Conservation (phyloP, 768 basidiomycete genomes). For the Termitomyces sp. region DNA sequence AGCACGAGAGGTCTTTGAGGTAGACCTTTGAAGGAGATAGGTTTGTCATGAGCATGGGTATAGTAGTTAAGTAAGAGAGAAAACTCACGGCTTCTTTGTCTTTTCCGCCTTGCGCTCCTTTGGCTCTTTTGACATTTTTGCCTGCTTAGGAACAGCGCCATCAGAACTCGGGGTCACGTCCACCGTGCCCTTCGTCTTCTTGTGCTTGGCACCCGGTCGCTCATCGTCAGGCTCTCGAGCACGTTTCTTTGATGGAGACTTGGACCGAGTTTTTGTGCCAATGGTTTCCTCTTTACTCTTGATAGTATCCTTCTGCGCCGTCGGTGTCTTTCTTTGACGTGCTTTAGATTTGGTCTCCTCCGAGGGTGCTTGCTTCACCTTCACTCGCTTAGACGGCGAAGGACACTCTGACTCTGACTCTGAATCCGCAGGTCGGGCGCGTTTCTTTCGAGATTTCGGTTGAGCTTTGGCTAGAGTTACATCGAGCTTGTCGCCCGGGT, state of each 20-base stretch:
- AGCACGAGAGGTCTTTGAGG: not conserved
- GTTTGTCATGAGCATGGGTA: not conserved
- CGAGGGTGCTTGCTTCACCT: not conserved
- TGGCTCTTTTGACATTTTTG: not conserved
- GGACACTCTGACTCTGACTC: not conserved
- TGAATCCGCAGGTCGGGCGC: not conserved
- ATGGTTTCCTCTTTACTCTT: not conserved
- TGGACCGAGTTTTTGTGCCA: not conserved
- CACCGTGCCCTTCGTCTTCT: not conserved
- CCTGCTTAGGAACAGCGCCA: not conserved
- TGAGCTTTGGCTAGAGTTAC: not conserved
- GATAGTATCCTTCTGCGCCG: not conserved
- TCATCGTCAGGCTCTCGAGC: conserved; percentile 2
- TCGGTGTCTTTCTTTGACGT: not conserved
- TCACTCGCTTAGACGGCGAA: not conserved
- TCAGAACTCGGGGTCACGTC: not conserved
- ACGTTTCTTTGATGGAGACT: conserved; percentile 2
- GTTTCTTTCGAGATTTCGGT: not conserved
- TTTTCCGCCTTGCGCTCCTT: not conserved
- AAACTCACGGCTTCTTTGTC: conserved; percentile 4
- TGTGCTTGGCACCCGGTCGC: not conserved
- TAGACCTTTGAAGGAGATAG: not conserved
- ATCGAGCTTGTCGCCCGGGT: not conserved
- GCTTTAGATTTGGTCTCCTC: not conserved
- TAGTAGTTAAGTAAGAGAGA: not conserved